A percentile compares a stretch with the other conserved stretches of the same genome.
Evolutionary conservation across 768 basidiomycete genomes (phyloP).

Genomic region (Clavulina sp.): DNA sequence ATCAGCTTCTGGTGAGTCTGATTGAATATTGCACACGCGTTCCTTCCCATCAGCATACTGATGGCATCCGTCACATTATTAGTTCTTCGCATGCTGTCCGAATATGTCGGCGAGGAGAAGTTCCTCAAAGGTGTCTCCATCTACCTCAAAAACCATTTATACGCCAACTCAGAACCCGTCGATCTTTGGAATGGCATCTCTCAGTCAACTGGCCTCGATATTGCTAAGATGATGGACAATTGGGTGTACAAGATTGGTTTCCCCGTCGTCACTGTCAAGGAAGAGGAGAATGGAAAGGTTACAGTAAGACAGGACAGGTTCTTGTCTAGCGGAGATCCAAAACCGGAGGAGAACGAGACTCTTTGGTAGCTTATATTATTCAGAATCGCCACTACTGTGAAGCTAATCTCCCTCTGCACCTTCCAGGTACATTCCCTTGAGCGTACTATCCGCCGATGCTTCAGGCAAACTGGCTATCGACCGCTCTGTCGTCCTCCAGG

Average conservation of each 20-base stretch:
- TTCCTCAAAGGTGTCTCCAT: constrained; percentile 80
- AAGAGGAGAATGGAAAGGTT: constrained; percentile 48
- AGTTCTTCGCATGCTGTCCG: constrained; percentile 87
- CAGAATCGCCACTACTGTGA: neutral
- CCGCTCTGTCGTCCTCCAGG: constrained; percentile 42
- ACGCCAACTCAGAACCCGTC: constrained; percentile 63
- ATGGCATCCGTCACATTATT: too few relatives aligned
- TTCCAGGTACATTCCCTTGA: constrained; percentile 70
- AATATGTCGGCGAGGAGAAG: constrained; percentile 74
- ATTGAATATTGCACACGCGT: constrained; percentile 18
- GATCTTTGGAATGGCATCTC: constrained; percentile 81
- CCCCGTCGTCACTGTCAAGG: constrained; percentile 77
- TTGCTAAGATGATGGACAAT: constrained; percentile 69
- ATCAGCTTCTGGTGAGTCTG: constrained; percentile 31
- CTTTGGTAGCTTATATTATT: constrained; percentile 39
- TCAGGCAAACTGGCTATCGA: constrained; percentile 43
- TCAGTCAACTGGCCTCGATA: constrained; percentile 44
- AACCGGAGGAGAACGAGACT: constrained; percentile 71
- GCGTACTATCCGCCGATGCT: constrained; percentile 42
- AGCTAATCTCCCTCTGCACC: neutral
- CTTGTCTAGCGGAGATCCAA: constrained; percentile 64
- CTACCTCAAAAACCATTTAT: constrained; percentile 80
- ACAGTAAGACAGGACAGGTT: constrained; percentile 80
- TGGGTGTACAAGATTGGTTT: constrained; percentile 68
- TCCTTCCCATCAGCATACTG: too few relatives aligned